Evolutionary conservation across 768 basidiomycete species (phyloP), one percentile per base, ranked within the genome.

Genomic region (Heimioporus sp.): DNA sequence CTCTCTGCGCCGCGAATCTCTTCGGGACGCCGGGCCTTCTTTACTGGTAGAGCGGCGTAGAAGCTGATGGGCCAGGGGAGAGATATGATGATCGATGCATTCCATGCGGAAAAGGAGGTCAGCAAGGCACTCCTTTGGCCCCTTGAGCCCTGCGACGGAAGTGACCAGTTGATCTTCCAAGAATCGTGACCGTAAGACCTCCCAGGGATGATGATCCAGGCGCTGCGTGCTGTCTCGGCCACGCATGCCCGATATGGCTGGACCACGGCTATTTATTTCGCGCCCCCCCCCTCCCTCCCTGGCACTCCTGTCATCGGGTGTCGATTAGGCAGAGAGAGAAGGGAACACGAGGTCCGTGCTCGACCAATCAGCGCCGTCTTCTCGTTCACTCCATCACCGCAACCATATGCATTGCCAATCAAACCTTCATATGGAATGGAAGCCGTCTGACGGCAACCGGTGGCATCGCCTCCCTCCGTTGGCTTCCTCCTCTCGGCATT

Each of bases 1-100:
- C 47, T 38, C 43, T 9, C 16, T 35, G 15, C 21, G 36, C 28
- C 45, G 50, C 43, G 59, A 53, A 54, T 52, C 48, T 34, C 48
- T 58, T 19, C 32, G 34, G 35, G 32, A 43, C 36, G 13, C 43
- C 37, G 34, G 34, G 35, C 16, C 16, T 12, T 35, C 35, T 35
- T 35, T 35, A 11, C 34, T 15, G 10, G 21, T 24, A 24, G 34
- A 35, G 35, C 16, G 35, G 35, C 35, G 16, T 16, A 35, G 35
- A 35, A 35, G 4, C 9, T 12, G 35, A 35, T 35, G 13, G 13
- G 16, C 6, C 16, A 16, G 12, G 13, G 16, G 35, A 35, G 13
- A 35, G 12, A 7, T 35, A 35, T 12, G 34, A 35, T 35, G 12
- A 35, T 12, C 10, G 34, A 35, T 35, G 11, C 34, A 35, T 35